Conservation (phyloP, 2,329 filamentous ascomycete genomes). For the Clarireedia paspali region DNA sequence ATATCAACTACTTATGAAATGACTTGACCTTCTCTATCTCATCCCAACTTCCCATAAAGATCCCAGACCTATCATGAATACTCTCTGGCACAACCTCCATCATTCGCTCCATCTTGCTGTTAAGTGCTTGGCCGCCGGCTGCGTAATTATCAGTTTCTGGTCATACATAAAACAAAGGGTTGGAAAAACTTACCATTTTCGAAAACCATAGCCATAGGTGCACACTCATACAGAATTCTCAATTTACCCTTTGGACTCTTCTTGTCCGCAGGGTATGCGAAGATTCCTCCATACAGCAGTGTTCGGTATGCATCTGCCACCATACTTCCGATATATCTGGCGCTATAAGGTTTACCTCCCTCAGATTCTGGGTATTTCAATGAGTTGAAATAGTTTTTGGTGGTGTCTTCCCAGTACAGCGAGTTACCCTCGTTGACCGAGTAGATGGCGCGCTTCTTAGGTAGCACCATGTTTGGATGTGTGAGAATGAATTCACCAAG, state of each 20-base stretch:
- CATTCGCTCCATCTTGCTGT: conserved; percentile 88
- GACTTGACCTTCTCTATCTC: conserved; percentile 86
- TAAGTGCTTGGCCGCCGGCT: conserved; percentile 88
- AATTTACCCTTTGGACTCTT: conserved; percentile 99
- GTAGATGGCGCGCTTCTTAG: conserved; percentile 78
- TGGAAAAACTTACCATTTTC: conserved; percentile 70
- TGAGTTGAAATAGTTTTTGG: conserved; percentile 80
- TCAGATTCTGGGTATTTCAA: conserved; percentile 69
- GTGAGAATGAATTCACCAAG: conserved; percentile 98
- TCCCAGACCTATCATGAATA: conserved; percentile 92
- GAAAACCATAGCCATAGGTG: conserved; percentile 97
- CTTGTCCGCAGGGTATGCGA: conserved; percentile 95
- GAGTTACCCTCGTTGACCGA: conserved; percentile 98
- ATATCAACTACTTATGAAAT: conserved; percentile 34
- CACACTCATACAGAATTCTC: conserved; percentile 94
- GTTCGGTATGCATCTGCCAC: conserved; percentile 97
- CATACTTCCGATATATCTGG: conserved; percentile 96
- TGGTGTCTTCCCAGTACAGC: conserved; percentile 86
- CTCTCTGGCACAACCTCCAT: conserved; percentile 80
- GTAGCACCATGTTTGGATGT: conserved; percentile 88
- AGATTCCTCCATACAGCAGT: conserved; percentile 89
- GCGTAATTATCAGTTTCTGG: conserved; percentile 27
- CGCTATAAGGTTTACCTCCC: conserved; percentile 81
- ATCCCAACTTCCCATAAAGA: conserved; percentile 91
- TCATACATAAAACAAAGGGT: background rate